phyloP scores from a whole-genome alignment of 352 stramenopile species.

The Pythium phragmiticola region DNA sequence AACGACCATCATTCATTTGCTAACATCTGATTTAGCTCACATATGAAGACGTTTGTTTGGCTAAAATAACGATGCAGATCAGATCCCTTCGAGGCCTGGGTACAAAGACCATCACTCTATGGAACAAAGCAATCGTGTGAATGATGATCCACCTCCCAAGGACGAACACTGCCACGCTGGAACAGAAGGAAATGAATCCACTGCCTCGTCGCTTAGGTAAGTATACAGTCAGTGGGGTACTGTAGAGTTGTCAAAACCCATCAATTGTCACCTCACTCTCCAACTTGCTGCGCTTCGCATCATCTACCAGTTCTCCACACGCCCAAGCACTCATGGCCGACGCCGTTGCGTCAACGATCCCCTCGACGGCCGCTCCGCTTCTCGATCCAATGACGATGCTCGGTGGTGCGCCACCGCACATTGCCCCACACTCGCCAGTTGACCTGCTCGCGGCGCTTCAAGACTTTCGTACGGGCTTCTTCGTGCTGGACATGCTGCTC shows the following conservation, averaged over 20 bases:
- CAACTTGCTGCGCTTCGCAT: slow-evolving; percentile 5
- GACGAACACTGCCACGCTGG: neutral
- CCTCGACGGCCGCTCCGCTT: neutral
- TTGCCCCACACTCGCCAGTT: slow-evolving; percentile 2
- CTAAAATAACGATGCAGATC: neutral
- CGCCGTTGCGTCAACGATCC: neutral
- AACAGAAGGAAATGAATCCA: neutral
- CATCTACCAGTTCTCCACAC: neutral
- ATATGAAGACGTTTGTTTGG: slow-evolving; percentile 1
- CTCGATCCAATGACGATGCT: slow-evolving; percentile 2
- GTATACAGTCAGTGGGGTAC: too few species aligned
- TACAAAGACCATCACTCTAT: slow-evolving; percentile 9
- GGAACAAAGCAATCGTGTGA: neutral
- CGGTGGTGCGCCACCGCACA: neutral
- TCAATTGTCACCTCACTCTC: slow-evolving; percentile 2
- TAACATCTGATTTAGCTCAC: slow-evolving; percentile 5
- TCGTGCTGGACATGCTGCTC: slow-evolving; percentile 32
- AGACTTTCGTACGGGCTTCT: slow-evolving; percentile 24
- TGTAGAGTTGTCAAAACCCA: too few species aligned
- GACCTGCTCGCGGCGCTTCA: slow-evolving; percentile 21
- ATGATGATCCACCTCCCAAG: neutral
- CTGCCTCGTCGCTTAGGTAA: too few species aligned
- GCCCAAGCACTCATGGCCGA: slow-evolving; percentile 15
- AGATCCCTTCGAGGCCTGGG: neutral
- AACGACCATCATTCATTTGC: slow-evolving; percentile 8